Conservation (phyloP, 768 basidiomycete genomes). For the Mycena amicta region DNA sequence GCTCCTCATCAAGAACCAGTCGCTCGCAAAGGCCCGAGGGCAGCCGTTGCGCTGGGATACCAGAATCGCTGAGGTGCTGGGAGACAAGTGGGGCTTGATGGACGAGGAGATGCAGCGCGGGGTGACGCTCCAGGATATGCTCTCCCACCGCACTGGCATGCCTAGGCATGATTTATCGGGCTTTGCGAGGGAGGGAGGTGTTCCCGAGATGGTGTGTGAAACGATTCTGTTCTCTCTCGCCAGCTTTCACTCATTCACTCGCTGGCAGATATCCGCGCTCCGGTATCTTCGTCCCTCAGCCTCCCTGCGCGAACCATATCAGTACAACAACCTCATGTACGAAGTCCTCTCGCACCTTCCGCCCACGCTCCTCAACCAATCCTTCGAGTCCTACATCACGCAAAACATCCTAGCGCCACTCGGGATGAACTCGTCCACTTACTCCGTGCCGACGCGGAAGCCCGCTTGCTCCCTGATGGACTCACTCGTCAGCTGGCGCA, state of each 20-base stretch:
- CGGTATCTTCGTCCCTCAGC: constrained; percentile 22
- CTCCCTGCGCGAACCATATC: constrained; percentile 21
- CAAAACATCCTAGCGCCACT: constrained; percentile 31
- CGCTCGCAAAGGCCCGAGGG: constrained; percentile 33
- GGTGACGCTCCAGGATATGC: constrained; percentile 43
- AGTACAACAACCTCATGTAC: constrained; percentile 29
- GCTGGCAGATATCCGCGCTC: constrained; percentile 16
- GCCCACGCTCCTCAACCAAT: constrained; percentile 9
- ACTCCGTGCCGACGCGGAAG: constrained; percentile 27
- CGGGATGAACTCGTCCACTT: constrained; percentile 30
- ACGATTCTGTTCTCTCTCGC: background rate
- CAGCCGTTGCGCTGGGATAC: constrained; percentile 40
- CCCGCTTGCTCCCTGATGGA: background rate
- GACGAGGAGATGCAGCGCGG: constrained; percentile 38
- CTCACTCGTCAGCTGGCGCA: background rate
- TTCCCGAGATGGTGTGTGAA: constrained; percentile 38
- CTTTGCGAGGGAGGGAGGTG: constrained; percentile 30
- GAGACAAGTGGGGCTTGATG: constrained; percentile 41
- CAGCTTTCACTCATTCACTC: background rate
- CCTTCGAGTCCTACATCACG: constrained; percentile 30
- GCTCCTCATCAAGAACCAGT: constrained; percentile 40
- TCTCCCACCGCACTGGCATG: constrained; percentile 47
- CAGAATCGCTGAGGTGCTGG: constrained; percentile 36
- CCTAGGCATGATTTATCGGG: constrained; percentile 47
- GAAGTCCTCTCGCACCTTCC: constrained; percentile 20